phyloP scores from a whole-genome alignment of 441 rosid species.

The Pelargonium myrrhifolium region DNA sequence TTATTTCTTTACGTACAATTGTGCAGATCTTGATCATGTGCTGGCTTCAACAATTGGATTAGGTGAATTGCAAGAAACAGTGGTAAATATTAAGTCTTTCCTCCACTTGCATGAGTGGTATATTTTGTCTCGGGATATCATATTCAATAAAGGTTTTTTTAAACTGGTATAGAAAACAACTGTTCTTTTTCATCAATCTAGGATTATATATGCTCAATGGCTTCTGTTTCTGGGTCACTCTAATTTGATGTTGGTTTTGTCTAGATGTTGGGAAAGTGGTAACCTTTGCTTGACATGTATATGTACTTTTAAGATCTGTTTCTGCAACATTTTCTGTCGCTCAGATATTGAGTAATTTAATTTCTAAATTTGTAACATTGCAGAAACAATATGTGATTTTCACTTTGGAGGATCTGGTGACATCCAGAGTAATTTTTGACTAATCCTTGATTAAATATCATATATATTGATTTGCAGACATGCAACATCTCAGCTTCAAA shows the following conservation, averaged over 20 bases:
- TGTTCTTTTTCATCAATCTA: neutral
- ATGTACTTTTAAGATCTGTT: neutral
- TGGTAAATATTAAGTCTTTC: slow-evolving; percentile 27
- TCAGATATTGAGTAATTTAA: neutral
- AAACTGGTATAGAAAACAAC: neutral
- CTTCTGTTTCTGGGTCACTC: neutral
- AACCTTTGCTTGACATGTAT: neutral
- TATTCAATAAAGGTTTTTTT: slow-evolving; percentile 1
- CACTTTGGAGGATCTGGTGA: neutral
- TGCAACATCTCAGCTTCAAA: slow-evolving; percentile 21
- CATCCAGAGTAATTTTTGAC: neutral
- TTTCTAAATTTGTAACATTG: neutral
- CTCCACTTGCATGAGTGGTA: slow-evolving; percentile 6
- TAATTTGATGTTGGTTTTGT: neutral
- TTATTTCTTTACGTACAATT: slow-evolving; percentile 7
- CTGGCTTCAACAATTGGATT: slow-evolving; percentile 28
- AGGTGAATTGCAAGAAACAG: slow-evolving; percentile 25
- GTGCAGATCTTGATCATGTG: slow-evolving; percentile 35
- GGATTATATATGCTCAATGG: neutral
- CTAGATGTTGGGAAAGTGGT: neutral
- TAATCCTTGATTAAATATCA: slow-evolving; percentile 8
- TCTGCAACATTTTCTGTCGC: slow-evolving; percentile 2
- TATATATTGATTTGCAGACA: slow-evolving; percentile 22
- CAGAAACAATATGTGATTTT: neutral
- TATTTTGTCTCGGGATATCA: slow-evolving; percentile 3